Percentiles rank a stretch among this genome's conserved stretches.
phyloP scores from a whole-genome alignment of 1,139 yeast genomes.

The Geotrichum phurueaensis region DNA sequence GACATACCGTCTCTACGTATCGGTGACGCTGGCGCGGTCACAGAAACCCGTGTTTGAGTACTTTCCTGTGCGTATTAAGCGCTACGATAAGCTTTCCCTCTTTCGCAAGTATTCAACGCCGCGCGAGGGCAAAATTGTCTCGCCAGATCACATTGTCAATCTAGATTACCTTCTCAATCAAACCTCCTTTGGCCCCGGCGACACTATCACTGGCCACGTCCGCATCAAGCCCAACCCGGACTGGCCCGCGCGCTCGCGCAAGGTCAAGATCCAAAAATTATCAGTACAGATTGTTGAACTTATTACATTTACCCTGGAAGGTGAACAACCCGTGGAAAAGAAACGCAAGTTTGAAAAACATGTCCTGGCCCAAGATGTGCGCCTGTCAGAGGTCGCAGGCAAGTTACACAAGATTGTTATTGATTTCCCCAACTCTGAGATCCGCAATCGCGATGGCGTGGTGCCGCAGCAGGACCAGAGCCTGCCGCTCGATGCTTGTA shows the following conservation, averaged over 20 bases:
- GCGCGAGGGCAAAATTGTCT: constrained; percentile 26
- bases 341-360: constrained; percentile 32
- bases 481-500: constrained; percentile 33
- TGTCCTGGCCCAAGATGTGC: constrained; percentile 29
- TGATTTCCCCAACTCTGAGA: constrained; percentile 30
- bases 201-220: constrained; percentile 31
- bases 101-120: constrained; percentile 37
- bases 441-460: constrained; percentile 30
- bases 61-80: constrained; percentile 36
- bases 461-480: constrained; percentile 34
- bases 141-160: constrained; percentile 37
- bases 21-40: constrained; percentile 29
- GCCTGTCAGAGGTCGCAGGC: constrained; percentile 28
- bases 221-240: constrained; percentile 36
- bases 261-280: constrained; percentile 35
- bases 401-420: constrained; percentile 27
- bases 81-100: constrained; percentile 39
- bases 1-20: constrained; percentile 33
- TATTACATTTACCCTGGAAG: constrained; percentile 31
- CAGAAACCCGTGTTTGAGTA: constrained; percentile 27
- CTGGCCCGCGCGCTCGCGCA: constrained; percentile 33
- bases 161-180: constrained; percentile 35
- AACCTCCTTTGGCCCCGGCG: constrained; percentile 40
- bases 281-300: constrained; percentile 37
- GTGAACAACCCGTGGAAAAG: constrained; percentile 31